A percentile compares a stretch with the other conserved stretches of the same genome.
Conservation (phyloP, 2,329 filamentous ascomycete species). For the Venturia oleaginea region DNA sequence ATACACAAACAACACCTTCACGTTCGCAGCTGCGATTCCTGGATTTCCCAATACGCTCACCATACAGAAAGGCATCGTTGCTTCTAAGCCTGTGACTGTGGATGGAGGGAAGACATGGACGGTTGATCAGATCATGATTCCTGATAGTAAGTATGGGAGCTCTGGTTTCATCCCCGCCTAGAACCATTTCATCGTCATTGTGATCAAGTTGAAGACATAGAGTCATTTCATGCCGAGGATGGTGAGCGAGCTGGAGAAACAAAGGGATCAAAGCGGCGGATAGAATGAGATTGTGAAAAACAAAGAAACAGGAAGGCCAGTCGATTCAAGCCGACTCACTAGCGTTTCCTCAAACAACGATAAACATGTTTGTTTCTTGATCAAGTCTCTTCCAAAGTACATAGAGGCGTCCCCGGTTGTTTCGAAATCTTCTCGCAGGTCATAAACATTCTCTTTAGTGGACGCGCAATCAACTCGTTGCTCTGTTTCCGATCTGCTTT, state of each 20-base stretch:
- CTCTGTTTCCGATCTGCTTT: background rate
- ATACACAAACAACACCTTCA: slow-evolving; percentile 8
- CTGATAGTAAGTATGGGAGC: background rate
- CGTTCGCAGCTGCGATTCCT: background rate
- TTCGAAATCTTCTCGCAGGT: background rate
- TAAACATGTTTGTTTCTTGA: background rate
- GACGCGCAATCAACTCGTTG: background rate
- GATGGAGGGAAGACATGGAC: slow-evolving; percentile 8
- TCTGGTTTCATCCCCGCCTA: too few species aligned
- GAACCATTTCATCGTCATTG: too few species aligned
- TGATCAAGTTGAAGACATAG: too few species aligned
- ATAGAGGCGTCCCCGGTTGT: background rate
- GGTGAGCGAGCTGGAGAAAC: too few species aligned
- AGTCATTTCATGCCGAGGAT: too few species aligned
- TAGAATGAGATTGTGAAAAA: too few species aligned
- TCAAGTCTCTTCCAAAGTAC: background rate
- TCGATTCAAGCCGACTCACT: background rate
- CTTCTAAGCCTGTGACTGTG: background rate
- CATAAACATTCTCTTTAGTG: background rate
- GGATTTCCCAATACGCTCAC: background rate
- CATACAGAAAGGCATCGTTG: background rate
- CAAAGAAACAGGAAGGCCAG: too few species aligned
- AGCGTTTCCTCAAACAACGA: background rate
- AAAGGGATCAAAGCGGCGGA: too few species aligned
- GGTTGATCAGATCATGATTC: slow-evolving; percentile 1